Evolutionary conservation across 805 yeast species (phyloP).

Genomic region (Ogataea glucozyma): DNA sequence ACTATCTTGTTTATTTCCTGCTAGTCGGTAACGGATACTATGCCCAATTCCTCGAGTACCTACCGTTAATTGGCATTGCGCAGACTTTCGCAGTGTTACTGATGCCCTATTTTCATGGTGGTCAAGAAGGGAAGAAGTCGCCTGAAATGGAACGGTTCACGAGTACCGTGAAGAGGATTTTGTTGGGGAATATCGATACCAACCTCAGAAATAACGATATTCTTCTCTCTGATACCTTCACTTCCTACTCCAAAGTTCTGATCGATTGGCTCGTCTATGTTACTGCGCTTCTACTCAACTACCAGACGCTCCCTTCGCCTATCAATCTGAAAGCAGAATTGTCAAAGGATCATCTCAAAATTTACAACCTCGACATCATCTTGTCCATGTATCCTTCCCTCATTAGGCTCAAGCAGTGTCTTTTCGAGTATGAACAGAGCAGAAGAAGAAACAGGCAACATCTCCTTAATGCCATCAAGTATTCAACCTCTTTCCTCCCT

Average conservation of each 20-base stretch:
- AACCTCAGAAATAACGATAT: constrained; percentile 75
- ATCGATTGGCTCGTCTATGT: constrained; percentile 66
- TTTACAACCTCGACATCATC: constrained; percentile 34
- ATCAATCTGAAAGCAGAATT: constrained; percentile 23
- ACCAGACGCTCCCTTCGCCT: constrained; percentile 36
- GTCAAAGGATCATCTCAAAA: constrained; percentile 33
- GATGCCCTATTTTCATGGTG: constrained; percentile 32
- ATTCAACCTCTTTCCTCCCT: constrained; percentile 61
- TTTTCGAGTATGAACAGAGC: constrained; percentile 60
- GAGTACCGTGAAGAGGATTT: constrained; percentile 52
- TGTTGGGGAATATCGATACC: constrained; percentile 59
- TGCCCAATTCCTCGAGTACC: constrained; percentile 32
- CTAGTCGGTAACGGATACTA: constrained; percentile 26
- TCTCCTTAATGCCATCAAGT: constrained; percentile 72
- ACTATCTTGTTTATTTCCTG: constrained; percentile 33
- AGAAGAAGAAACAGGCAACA: constrained; percentile 50
- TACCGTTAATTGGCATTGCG: constrained; percentile 42
- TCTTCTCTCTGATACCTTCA: constrained; percentile 77
- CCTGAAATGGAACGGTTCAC: constrained; percentile 46
- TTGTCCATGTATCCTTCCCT: constrained; percentile 55
- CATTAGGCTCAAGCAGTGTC: constrained; percentile 83
- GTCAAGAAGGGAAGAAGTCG: constrained; percentile 22
- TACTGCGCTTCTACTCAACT: constrained; percentile 45
- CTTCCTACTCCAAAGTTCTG: constrained; percentile 75
- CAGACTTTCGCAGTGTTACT: constrained; percentile 38